Conservation (phyloP, 768 basidiomycete species). For the Rhodotorula graminis region DNA sequence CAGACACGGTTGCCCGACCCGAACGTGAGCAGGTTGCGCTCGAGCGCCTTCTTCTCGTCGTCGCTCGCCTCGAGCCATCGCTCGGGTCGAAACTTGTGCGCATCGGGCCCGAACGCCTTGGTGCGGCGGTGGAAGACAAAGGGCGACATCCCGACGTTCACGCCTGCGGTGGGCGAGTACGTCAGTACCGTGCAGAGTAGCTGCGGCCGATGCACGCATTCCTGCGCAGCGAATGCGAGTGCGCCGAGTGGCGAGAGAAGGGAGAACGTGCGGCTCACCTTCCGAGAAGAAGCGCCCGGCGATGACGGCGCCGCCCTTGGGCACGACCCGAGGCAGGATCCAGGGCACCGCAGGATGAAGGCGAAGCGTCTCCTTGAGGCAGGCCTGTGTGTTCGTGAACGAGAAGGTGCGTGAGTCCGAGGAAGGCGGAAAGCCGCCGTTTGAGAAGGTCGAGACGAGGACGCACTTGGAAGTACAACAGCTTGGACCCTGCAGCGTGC, state of each 20-base stretch:
- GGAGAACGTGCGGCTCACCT: not conserved
- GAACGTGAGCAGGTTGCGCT: conserved; percentile 24
- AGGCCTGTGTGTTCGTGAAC: conserved; percentile 1
- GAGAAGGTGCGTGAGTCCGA: not conserved
- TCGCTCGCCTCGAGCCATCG: conserved; percentile 28
- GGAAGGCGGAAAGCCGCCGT: not conserved
- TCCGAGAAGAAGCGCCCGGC: conserved; percentile 24
- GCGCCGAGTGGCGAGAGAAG: no score
- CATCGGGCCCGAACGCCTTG: conserved; percentile 26
- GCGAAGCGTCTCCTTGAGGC: conserved; percentile 39
- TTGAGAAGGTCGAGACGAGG: not conserved
- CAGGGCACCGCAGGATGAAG: conserved; percentile 35
- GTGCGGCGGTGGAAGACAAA: conserved; percentile 21
- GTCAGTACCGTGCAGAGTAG: no score
- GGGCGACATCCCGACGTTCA: conserved; percentile 13
- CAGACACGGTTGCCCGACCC: conserved; percentile 14
- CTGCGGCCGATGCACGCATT: no score
- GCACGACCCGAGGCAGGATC: conserved; percentile 34
- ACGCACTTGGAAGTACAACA: not conserved
- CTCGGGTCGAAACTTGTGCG: conserved; percentile 25
- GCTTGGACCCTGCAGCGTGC: not conserved
- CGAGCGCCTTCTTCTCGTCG: conserved; percentile 19
- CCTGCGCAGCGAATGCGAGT: no score
- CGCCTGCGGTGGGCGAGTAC: not conserved
- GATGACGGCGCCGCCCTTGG: conserved; percentile 27